Percentiles rank a stretch among this genome's conserved stretches.
Evolutionary conservation across 192 early-diverging fungal species (phyloP).

Genomic region (Backusella sp.): DNA sequence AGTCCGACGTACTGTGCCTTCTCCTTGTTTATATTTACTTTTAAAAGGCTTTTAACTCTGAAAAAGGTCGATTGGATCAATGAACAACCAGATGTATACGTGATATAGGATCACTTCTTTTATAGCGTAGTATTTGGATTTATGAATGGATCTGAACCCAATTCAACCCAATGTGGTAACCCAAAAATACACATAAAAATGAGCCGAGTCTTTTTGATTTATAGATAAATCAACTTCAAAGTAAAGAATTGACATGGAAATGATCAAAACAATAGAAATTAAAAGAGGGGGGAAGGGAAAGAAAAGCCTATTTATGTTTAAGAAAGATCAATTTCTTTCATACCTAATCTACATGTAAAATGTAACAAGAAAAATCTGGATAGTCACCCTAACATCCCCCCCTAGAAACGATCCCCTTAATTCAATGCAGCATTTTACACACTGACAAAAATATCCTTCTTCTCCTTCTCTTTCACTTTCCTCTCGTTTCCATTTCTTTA

Average conservation of each 20-base stretch:
- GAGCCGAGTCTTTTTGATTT: too few relatives aligned
- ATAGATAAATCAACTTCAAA: too few relatives aligned
- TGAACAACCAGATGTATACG: too few relatives aligned
- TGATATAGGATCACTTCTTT: too few relatives aligned
- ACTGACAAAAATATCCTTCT: background rate
- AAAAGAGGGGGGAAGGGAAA: background rate
- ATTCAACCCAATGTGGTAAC: too few relatives aligned
- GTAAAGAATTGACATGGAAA: background rate
- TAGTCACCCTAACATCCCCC: background rate
- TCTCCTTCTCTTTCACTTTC: background rate
- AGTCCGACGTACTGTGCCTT: too few relatives aligned
- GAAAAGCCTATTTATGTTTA: background rate
- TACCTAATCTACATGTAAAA: background rate
- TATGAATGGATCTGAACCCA: too few relatives aligned
- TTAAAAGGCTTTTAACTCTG: too few relatives aligned
- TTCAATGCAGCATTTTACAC: background rate
- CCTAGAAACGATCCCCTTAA: conserved; percentile 3
- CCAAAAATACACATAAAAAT: too few relatives aligned
- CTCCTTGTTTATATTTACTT: too few relatives aligned
- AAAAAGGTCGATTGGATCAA: too few relatives aligned
- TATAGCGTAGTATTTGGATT: too few relatives aligned
- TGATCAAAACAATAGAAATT: background rate
- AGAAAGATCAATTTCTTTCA: background rate
- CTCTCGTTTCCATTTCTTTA: background rate
- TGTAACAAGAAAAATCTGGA: background rate